phyloP scores from a whole-genome alignment of 1,284 basidiomycete species.

The Leccinum solheimii region DNA sequence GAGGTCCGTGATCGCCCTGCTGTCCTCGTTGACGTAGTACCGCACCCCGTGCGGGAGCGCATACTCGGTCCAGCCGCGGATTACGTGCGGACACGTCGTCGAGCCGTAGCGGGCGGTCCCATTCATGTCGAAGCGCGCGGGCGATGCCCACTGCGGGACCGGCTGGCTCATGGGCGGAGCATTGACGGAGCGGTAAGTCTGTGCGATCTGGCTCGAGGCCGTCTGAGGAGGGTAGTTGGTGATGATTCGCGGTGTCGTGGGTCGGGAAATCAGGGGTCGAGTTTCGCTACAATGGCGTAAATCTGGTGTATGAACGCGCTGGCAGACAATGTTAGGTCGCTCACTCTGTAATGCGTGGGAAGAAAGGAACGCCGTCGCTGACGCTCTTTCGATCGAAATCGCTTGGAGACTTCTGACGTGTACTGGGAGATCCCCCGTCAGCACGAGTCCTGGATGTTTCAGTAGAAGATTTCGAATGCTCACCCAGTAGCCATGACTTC shows the following conservation, averaged over 20 bases:
- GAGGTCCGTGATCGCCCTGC: constrained; percentile 62
- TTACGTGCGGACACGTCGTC: constrained; percentile 22
- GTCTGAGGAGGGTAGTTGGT: constrained; percentile 26
- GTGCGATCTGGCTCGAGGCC: constrained; percentile 23
- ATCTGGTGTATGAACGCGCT: background rate
- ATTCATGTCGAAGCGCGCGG: constrained; percentile 29
- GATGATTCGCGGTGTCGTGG: constrained; percentile 31
- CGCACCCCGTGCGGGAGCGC: constrained; percentile 63
- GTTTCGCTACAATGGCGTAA: constrained; percentile 35
- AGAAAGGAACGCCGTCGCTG: constrained; percentile 20
- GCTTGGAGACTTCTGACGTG: constrained; percentile 26
- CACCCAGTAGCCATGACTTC: constrained; percentile 39
- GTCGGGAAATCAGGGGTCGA: constrained; percentile 37
- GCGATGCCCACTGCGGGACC: constrained; percentile 31
- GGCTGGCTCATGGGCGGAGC: constrained; percentile 29
- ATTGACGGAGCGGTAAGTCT: constrained; percentile 24
- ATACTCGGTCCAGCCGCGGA: constrained; percentile 64
- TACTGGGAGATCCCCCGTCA: constrained; percentile 14
- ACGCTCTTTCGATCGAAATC: constrained; percentile 26
- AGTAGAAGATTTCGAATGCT: constrained; percentile 10
- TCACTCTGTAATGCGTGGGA: constrained; percentile 21
- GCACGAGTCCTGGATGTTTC: background rate
- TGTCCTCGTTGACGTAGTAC: constrained; percentile 64
- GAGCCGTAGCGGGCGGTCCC: constrained; percentile 36
- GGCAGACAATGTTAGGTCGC: constrained; percentile 1